A percentile compares a stretch with the other conserved stretches of the same genome.
Conservation (phyloP, 768 basidiomycete species). For the Trametes sanguinea region DNA sequence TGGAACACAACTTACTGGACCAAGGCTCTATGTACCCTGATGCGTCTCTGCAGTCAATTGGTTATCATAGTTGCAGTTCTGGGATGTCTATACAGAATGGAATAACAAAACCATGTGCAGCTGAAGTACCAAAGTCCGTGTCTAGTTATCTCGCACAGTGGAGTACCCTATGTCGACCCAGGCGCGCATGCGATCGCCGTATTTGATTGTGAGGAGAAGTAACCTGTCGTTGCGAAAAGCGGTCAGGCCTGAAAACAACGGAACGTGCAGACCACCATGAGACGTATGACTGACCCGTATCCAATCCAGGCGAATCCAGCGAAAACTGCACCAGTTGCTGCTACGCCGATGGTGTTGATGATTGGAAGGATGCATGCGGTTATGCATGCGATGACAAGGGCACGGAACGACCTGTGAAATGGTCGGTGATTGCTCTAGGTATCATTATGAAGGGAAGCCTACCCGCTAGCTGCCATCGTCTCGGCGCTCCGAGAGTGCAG, state of each 20-base stretch:
- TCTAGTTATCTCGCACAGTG: conserved; percentile 30
- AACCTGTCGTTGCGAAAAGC: conserved; percentile 48
- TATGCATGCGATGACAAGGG: conserved; percentile 43
- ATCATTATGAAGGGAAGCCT: background rate
- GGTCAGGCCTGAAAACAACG: too few relatives aligned
- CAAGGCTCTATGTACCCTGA: background rate
- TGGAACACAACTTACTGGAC: background rate
- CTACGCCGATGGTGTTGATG: conserved; percentile 54
- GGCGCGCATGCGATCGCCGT: conserved; percentile 57
- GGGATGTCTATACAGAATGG: too few relatives aligned
- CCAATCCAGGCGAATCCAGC: conserved; percentile 53
- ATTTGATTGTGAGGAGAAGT: conserved; percentile 52
- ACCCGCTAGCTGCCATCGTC: conserved; percentile 59
- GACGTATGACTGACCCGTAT: conserved; percentile 46
- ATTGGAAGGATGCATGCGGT: conserved; percentile 53
- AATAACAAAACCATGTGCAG: too few relatives aligned
- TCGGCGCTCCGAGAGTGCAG: conserved; percentile 64
- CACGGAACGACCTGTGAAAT: conserved; percentile 46
- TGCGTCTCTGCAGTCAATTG: too few relatives aligned
- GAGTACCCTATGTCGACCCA: conserved; percentile 61
- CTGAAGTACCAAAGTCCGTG: too few relatives aligned
- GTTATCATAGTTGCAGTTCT: too few relatives aligned
- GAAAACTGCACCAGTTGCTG: conserved; percentile 46
- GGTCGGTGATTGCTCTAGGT: background rate
- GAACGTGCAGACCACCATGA: background rate